Conservation (phyloP, 1,139 yeast species). For the Saccharomyces uvarum region DNA sequence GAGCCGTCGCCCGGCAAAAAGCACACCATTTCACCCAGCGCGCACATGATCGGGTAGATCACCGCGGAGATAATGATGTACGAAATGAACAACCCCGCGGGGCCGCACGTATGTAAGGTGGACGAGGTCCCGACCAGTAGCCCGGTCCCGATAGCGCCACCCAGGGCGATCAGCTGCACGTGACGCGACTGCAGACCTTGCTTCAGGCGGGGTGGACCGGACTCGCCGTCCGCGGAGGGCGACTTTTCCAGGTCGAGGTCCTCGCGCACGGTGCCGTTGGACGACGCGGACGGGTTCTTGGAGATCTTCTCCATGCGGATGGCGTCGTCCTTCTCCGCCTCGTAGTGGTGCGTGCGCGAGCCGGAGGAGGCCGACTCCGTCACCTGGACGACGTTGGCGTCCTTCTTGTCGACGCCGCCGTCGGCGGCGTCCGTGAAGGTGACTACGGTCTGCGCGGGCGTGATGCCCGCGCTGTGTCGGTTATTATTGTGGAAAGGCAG, state of each 20-base stretch:
- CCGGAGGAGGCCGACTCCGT: background rate
- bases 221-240: background rate
- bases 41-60: conserved; percentile 55
- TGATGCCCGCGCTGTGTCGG: background rate
- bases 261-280: background rate
- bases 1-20: conserved; percentile 56
- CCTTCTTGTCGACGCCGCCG: background rate
- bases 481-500: background rate
- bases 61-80: conserved; percentile 36
- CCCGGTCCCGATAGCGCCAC: conserved; percentile 75
- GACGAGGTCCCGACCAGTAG: conserved; percentile 56
- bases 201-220: conserved; percentile 31
- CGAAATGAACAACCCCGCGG: conserved; percentile 50
- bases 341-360: background rate
- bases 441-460: background rate
- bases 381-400: background rate
- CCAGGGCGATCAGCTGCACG: conserved; percentile 70
- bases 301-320: background rate
- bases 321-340: background rate
- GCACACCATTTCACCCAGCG: conserved; percentile 75
- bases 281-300: background rate
- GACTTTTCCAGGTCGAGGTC: background rate
- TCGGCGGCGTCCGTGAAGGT: background rate
- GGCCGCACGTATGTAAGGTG: conserved; percentile 59
- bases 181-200: conserved; percentile 59